Evolutionary conservation across 441 rosid species (phyloP).

Genomic region (Pelargonium cotyledonis): DNA sequence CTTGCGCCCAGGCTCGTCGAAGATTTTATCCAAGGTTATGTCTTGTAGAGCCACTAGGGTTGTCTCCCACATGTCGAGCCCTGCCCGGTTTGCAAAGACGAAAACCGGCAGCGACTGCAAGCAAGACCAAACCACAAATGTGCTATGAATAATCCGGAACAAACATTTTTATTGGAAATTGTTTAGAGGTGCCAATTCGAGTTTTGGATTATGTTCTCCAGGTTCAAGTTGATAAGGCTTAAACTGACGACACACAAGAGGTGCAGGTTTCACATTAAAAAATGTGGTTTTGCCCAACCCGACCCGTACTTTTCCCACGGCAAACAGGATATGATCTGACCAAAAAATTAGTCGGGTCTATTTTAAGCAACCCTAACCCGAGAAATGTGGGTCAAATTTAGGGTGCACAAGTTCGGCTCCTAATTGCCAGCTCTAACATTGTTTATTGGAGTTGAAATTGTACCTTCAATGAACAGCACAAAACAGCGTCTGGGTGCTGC

Average conservation of each 20-base stretch:
- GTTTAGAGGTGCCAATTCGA: no score
- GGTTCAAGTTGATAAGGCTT: no score
- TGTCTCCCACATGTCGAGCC: slow-evolving; percentile 97
- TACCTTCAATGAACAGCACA: slow-evolving; percentile 89
- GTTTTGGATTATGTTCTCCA: no score
- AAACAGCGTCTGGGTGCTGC: slow-evolving; percentile 77
- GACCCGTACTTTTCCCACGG: no score
- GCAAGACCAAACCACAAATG: slow-evolving; percentile 1
- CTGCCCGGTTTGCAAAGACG: slow-evolving; percentile 89
- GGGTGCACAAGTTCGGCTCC: no score
- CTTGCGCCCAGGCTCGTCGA: slow-evolving; percentile 78
- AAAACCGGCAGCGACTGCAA: slow-evolving; percentile 73
- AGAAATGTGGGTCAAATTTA: no score
- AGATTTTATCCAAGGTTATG: slow-evolving; percentile 76
- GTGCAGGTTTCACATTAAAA: no score
- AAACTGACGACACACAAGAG: no score
- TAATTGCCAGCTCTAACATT: neutral
- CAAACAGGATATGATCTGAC: no score
- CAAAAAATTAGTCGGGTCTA: no score
- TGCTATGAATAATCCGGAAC: no score
- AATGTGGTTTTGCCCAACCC: no score
- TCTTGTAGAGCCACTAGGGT: slow-evolving; percentile 89
- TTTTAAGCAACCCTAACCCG: neutral
- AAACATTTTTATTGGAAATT: neutral
- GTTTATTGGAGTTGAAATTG: neutral